Base-by-base conservation (phyloP, 2,329 filamentous ascomycete genomes). In the Cladosporium sp. region DNA sequence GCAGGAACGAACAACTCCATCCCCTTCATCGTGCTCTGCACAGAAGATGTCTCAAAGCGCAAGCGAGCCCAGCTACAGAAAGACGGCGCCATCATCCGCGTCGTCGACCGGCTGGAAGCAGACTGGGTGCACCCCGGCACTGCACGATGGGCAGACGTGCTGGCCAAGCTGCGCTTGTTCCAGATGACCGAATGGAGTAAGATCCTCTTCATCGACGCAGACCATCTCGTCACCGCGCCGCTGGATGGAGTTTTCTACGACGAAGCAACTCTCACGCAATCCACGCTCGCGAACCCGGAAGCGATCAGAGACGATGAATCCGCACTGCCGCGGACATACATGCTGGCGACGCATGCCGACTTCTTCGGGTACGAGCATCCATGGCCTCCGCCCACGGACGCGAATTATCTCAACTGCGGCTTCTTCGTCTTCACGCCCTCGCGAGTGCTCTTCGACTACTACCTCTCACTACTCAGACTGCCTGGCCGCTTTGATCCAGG, bases 391-490 rank as follows among this genome's bases (percentile, higher is more conserved):
- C 62, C 65, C 5, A 60, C 63, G 1, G 64, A 67, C 34, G 54
- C 65, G 9, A 61, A 55, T 45, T 71, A 74, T 55, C 63, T 74
- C 19, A 74, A 74, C 60, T 67, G 67, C 51, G 73, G 73, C 1
- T 74, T 76, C 67, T 73, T 74, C 62, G 67, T 75, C 55, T 70
- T 75, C 59, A 65, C 67, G 12, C 74, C 74, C 0, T 67, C 63
- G 1, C 57, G 64, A 8, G 58, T 62, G 34, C 55, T 76, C 5
- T 75, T 74, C 61, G 65, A 70, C 9, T 74, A 76, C 61, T 76
- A 75, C 64, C 60, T 70, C 25, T 65, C 65, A 6, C 58, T 78
- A 2, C 60, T 73, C 3, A 51, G 63, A 2, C 55, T 73, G 5
- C 63, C 67, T 0, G 70, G 68, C n/a, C 67, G 70, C 7, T 75